Percentiles rank a stretch among this genome's conserved stretches.
Evolutionary conservation across 306 rosid genomes (phyloP).

Genomic region (Echinosophora koreensis): DNA sequence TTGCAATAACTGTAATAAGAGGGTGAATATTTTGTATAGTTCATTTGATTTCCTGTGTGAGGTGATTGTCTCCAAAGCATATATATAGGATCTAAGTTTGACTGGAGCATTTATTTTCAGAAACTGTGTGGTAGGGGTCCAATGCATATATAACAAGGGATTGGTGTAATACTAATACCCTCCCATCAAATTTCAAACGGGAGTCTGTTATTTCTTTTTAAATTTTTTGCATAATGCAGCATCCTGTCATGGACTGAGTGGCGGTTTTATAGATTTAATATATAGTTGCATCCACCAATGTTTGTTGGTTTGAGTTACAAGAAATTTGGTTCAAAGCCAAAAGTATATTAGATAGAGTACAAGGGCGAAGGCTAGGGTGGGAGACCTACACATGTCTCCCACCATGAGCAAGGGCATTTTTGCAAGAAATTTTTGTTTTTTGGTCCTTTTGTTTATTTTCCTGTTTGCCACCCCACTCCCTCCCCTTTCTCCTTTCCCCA

Average conservation of each 20-base stretch:
- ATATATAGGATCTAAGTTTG: slow-evolving; percentile 14
- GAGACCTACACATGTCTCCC: too few species aligned
- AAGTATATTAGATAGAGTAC: too few species aligned
- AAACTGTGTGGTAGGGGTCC: background rate
- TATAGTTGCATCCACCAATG: too few species aligned
- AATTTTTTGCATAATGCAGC: background rate
- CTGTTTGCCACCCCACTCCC: too few species aligned
- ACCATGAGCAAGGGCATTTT: too few species aligned
- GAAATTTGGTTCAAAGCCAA: too few species aligned
- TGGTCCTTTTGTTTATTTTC: too few species aligned
- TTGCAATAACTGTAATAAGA: slow-evolving; percentile 30
- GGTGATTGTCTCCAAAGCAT: slow-evolving; percentile 24
- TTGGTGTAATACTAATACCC: background rate
- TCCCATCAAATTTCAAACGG: slow-evolving; percentile 13
- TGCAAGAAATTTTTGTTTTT: too few species aligned
- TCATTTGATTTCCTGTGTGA: slow-evolving; percentile 21
- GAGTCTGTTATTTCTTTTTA: background rate
- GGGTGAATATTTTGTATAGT: slow-evolving; percentile 46
- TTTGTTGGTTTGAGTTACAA: too few species aligned
- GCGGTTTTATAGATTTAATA: background rate
- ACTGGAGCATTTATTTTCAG: slow-evolving; percentile 9
- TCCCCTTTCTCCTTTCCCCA: too few species aligned
- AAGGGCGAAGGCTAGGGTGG: too few species aligned
- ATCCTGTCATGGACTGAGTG: background rate
- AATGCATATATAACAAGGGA: slow-evolving; percentile 6